Evolutionary conservation across 2,329 filamentous ascomycete species (phyloP).

Genomic region (Apiospora hydei): DNA sequence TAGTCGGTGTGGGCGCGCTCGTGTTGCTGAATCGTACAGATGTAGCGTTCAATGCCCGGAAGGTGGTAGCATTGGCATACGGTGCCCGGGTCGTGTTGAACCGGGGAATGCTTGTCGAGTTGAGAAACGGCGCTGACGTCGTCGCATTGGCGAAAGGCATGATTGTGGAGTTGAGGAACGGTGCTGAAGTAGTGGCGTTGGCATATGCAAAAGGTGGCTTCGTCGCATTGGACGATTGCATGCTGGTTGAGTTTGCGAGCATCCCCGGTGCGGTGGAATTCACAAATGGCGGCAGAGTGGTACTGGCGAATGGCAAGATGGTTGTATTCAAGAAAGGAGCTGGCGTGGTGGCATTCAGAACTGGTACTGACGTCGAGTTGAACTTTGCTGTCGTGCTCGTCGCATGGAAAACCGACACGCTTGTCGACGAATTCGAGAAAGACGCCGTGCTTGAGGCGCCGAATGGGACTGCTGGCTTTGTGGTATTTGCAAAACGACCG

Average conservation of each 20-base stretch:
- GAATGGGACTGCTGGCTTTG: not conserved
- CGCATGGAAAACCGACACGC: not conserved
- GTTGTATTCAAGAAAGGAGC: conserved; percentile 1
- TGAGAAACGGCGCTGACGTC: conserved; percentile 27
- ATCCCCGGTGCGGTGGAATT: not conserved
- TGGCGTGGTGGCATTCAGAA: conserved; percentile 15
- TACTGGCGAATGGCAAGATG: not conserved
- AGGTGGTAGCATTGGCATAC: conserved; percentile 28
- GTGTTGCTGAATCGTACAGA: conserved; percentile 25
- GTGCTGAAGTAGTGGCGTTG: conserved; percentile 25
- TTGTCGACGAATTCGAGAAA: conserved; percentile 7
- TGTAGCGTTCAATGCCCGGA: conserved; percentile 28
- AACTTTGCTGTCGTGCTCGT: conserved; percentile 18
- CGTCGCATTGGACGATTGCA: not conserved
- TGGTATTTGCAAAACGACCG: conserved; percentile 22
- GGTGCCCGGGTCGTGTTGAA: conserved; percentile 26
- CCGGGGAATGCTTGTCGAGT: conserved; percentile 26
- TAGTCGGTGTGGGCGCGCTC: conserved; percentile 24
- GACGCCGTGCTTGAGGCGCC: conserved; percentile 2
- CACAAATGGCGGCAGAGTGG: not conserved
- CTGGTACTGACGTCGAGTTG: conserved; percentile 14
- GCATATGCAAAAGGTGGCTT: not conserved
- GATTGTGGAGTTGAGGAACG: conserved; percentile 28
- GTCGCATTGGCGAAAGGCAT: conserved; percentile 26
- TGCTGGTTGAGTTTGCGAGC: not conserved